Evolutionary conservation across 805 yeast species (phyloP), one percentile per base, ranked within the genome.

Genomic region (Candida nanaspora): DNA sequence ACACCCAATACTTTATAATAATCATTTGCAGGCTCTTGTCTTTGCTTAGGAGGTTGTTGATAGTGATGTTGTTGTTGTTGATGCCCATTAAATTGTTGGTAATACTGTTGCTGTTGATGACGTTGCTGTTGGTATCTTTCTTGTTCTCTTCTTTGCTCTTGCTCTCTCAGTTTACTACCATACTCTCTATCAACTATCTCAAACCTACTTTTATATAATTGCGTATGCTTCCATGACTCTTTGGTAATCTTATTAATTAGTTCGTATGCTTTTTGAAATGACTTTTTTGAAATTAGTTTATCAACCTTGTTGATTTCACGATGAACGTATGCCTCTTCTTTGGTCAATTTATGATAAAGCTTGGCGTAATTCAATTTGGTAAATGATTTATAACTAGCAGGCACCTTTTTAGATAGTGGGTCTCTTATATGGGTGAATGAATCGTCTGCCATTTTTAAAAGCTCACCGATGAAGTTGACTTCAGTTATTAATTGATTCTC

Each of bases 1-100:
- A 91, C 72, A 13, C 80, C 94, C 15, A 91, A 63, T 3, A 84
- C 70, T 53, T 86, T 85, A 61, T 91, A 91, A 54, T 85, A 86
- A 53, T 91, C 95, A 34, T 61, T 61, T 35, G 53, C 58, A 6
- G 64, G 62, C 39, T 49, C 57, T 37, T 46, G 54, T 10, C 61
- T 61, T 14, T 51, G 53, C 38, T 47, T 40, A 29, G 46, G 52
- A 31, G 53, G 63, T 20, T 57, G 66, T 20, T 56, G 65, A 15
- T 63, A 69, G 5, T 50, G 54, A 6, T 52, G 56, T 26, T 55
- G 64, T 23, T 62, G 68, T 30, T 65, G 69, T 14, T 62, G 66
- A 21, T 64, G 68, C 7, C 60, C 62, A 26, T 50, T 49, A 18
- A 61, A 65, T 21, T 66, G 69, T 15, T 67, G 71, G 34, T 70